Evolutionary conservation across 108 stramenopile genomes (phyloP).

Genomic region (Fragilaria radians): DNA sequence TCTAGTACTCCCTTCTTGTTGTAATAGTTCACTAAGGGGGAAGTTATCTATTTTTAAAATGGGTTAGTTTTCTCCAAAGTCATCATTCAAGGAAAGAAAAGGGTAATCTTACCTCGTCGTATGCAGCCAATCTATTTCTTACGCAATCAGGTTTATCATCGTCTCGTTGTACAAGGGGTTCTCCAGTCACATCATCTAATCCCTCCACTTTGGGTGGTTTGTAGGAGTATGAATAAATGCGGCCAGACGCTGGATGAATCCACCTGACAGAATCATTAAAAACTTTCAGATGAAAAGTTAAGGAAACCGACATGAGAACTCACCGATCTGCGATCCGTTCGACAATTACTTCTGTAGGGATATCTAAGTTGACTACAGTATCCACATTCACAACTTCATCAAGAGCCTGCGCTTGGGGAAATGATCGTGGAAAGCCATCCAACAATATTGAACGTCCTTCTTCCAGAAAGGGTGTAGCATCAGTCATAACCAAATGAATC

Average conservation of each 20-base stretch:
- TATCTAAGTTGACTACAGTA: conserved; percentile 88
- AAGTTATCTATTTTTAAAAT: too few relatives aligned
- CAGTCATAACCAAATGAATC: conserved; percentile 82
- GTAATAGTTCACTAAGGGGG: conserved; percentile 88
- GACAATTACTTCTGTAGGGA: conserved; percentile 93
- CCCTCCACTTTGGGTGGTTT: conserved; percentile 89
- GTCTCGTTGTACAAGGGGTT: conserved; percentile 88
- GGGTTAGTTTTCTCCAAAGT: too few relatives aligned
- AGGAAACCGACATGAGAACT: conserved; percentile 5
- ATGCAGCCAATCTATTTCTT: conserved; percentile 74
- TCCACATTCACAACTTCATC: conserved; percentile 80
- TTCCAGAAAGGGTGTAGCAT: conserved; percentile 51
- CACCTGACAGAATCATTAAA: conserved; percentile 41
- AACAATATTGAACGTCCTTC: conserved; percentile 71
- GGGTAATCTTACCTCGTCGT: conserved; percentile 64
- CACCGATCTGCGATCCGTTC: conserved; percentile 84
- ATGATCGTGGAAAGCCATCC: conserved; percentile 95
- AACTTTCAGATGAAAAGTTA: not conserved
- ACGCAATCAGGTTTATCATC: conserved; percentile 94
- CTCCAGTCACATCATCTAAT: conserved; percentile 90
- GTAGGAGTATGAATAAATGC: conserved; percentile 94
- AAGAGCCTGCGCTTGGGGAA: conserved; percentile 89
- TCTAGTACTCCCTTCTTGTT: conserved; percentile 67
- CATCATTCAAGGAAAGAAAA: not conserved
- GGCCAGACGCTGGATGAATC: conserved; percentile 91